Base-by-base conservation (phyloP, 1,284 basidiomycete species). In the Malassezia obtusa region DNA sequence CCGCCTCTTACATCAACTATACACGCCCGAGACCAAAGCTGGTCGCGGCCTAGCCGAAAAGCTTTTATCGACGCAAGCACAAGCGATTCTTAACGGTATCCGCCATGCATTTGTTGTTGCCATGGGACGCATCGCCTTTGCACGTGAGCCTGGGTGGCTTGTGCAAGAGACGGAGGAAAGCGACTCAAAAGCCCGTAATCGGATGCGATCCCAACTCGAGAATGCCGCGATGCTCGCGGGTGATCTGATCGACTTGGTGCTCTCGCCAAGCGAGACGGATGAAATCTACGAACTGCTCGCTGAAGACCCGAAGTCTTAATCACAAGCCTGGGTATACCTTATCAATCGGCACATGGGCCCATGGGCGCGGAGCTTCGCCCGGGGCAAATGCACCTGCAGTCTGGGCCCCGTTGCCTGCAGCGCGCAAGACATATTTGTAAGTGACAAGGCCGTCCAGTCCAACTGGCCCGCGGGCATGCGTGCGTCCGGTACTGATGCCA, bases 391-490 rank as follows among this genome's bases (percentile, higher is more conserved):
- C 51, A 2, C 43, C 56, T 10, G 52, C 57, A 8, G 51, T 57
- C 49, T 63, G 61, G 1, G 57, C 49, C 10, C 41, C 54, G 4
- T 19, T 21, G 30, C 61, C 62, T 1, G 40, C n/a, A 11, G 43
- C 56, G 12, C 53, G 49, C 21, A 61, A 33, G 11, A 73, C 55
- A 25, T 73, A 73, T 56, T 73, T 73, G 58, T 73, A 73, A 8
- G 62, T 73, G 11, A 71, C 68, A 14, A 73, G 41, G 0, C 94
- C 94, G 61, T 96, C 90, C 48, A 98, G 77, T 0, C 94, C 94
- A 1, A 98, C 94, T 0, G 94, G 94, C 2, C 94, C 94, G 26
- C 94, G 79, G 2, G 94, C 92, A 69, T 99, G 94, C 49, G 94
- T 95, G 66, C 88, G 84, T 2, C 90, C 90, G 0, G 94, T 99